Evolutionary conservation across 2,329 filamentous ascomycete genomes (phyloP).

Genomic region (Penicillium brasilianum): DNA sequence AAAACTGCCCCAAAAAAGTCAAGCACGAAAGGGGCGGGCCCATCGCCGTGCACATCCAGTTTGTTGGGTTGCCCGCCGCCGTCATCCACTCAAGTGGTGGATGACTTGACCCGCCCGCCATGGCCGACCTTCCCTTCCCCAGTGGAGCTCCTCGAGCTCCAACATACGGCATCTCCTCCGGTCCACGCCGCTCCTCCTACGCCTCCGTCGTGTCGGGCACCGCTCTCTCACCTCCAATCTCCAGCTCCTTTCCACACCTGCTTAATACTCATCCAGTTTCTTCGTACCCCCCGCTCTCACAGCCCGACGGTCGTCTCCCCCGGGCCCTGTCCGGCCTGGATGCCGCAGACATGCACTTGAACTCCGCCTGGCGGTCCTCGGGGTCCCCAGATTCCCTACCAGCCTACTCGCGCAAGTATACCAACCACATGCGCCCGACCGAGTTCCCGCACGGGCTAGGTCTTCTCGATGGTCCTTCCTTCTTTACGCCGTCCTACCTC

Average conservation of each 20-base stretch:
- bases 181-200: constrained; percentile 63
- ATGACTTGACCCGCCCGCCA: constrained; percentile 38
- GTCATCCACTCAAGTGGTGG: constrained; percentile 20
- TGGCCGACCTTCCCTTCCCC: constrained; percentile 52
- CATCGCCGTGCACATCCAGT: neutral
- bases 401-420: constrained; percentile 56
- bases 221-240: constrained; percentile 45
- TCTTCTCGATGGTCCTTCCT: constrained; percentile 49
- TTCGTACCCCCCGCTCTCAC: constrained; percentile 44
- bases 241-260: constrained; percentile 61
- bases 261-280: constrained; percentile 50
- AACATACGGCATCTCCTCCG: constrained; percentile 45
- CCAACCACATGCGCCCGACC: constrained; percentile 38
- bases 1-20: too few species aligned
- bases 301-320: constrained; percentile 39
- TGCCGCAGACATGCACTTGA: constrained; percentile 57
- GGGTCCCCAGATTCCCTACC: constrained; percentile 46
- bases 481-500: constrained; percentile 87
- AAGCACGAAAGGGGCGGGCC: neutral
- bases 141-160: constrained; percentile 46
- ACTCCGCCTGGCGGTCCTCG: constrained; percentile 54
- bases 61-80: constrained; percentile 7
- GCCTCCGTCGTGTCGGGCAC: constrained; percentile 65
- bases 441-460: constrained; percentile 33
- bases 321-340: constrained; percentile 47